Evolutionary conservation across 164 flowering plant genomes (phyloP).

Genomic region (Saururus chinensis): DNA sequence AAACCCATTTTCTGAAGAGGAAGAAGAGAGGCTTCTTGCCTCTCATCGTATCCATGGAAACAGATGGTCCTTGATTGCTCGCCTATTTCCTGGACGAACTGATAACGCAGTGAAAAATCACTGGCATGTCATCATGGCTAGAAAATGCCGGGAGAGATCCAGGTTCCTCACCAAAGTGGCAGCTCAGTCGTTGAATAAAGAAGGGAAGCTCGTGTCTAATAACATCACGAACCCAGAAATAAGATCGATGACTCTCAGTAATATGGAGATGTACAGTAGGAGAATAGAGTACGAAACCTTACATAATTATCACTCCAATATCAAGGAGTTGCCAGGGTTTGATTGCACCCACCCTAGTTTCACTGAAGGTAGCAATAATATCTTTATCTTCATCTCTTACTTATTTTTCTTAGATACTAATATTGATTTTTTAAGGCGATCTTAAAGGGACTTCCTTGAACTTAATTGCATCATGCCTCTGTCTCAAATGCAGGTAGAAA

Average conservation of each 20-base stretch:
- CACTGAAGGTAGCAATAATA: background rate
- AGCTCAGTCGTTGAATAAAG: background rate
- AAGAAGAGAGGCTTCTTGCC: constrained; percentile 55
- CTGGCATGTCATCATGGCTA: constrained; percentile 67
- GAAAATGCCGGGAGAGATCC: constrained; percentile 3
- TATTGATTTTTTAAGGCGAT: background rate
- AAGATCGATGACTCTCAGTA: background rate
- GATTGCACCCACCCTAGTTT: background rate
- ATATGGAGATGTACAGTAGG: background rate
- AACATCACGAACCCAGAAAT: background rate
- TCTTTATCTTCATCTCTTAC: background rate
- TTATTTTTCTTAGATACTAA: background rate
- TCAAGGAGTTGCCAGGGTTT: background rate
- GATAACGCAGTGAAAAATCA: constrained; percentile 77
- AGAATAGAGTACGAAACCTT: background rate
- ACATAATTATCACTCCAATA: background rate
- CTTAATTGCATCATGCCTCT: too few relatives aligned
- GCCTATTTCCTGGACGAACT: constrained; percentile 60
- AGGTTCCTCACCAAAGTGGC: constrained; percentile 1
- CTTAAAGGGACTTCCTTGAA: background rate
- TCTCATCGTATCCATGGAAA: constrained; percentile 62
- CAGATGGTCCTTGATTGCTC: constrained; percentile 56
- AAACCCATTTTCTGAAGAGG: constrained; percentile 59
- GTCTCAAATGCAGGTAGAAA: background rate
- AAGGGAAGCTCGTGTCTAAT: background rate